These are phyloP conservation scores for Penicillium taxi DNA, from an alignment of 495 filamentous ascomycete species.

Conservation along the genomic window DNA sequence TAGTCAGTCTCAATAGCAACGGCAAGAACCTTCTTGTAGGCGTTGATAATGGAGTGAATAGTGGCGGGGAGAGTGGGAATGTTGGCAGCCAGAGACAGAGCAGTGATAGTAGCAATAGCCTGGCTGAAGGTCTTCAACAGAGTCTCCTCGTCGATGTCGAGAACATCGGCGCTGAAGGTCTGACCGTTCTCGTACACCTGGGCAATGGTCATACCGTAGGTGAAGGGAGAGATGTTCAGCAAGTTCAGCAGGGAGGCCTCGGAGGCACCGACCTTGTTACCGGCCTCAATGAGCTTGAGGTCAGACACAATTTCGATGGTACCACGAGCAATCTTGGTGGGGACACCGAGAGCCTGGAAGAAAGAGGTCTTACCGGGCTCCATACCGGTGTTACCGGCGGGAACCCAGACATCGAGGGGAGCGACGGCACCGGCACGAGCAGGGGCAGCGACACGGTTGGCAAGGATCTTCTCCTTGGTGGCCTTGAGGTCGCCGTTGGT, in stretches of 20 bases:
- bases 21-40: constrained; percentile 93
- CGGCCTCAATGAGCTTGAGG: constrained; percentile 92
- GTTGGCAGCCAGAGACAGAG: constrained; percentile 81
- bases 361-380: constrained; percentile 99
- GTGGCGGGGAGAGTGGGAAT: constrained; percentile 96
- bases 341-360: constrained; percentile 99
- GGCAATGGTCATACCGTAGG: constrained; percentile 91
- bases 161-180: constrained; percentile 70
- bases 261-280: constrained; percentile 91
- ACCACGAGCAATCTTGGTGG: constrained; percentile 99
- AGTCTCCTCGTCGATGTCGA: constrained; percentile 91
- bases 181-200: constrained; percentile 98
- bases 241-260: constrained; percentile 98
- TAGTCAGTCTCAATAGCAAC: constrained; percentile 86
- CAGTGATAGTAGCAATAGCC: constrained; percentile 80
- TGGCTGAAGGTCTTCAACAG: constrained; percentile 74
- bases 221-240: constrained; percentile 99
- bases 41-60: constrained; percentile 90
- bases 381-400: constrained; percentile 99
- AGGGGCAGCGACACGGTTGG: constrained; percentile 94
- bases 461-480: constrained; percentile 85
- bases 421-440: constrained; percentile 95
- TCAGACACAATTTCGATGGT: constrained; percentile 99
- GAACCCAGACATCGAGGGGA: constrained; percentile 81
- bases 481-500: constrained; percentile 92